Conservation (phyloP, 2,329 filamentous ascomycete species). For the Xylaria sp. region DNA sequence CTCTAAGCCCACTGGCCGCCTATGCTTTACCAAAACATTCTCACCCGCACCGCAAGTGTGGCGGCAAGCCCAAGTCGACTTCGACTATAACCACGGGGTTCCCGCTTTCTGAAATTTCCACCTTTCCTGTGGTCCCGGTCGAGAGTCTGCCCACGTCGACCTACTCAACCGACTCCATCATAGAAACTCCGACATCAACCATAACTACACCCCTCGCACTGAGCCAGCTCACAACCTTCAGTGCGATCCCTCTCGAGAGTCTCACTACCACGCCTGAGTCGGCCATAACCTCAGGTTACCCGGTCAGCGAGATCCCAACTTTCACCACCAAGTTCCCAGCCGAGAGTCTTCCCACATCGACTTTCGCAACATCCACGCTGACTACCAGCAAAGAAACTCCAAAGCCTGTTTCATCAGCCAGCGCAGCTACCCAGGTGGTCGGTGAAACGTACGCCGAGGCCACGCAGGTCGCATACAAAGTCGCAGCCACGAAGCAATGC, state of each 20-base stretch:
- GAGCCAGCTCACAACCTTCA: slow-evolving; percentile 5
- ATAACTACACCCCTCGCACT: neutral
- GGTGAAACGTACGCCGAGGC: slow-evolving; percentile 20
- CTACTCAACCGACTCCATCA: slow-evolving; percentile 14
- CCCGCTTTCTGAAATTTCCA: slow-evolving; percentile 23
- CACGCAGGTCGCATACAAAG: slow-evolving; percentile 28
- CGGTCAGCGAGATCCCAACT: slow-evolving; percentile 16
- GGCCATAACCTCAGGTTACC: slow-evolving; percentile 25
- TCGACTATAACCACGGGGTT: slow-evolving; percentile 21
- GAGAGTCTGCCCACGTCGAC: slow-evolving; percentile 23
- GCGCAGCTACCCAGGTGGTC: slow-evolving; percentile 10
- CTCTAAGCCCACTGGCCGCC: slow-evolving; percentile 25
- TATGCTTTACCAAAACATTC: slow-evolving; percentile 25
- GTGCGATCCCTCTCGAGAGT: slow-evolving; percentile 6
- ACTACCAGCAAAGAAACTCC: slow-evolving; percentile 7
- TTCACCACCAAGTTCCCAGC: slow-evolving; percentile 14
- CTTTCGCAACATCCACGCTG: slow-evolving; percentile 26
- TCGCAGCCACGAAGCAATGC: slow-evolving; percentile 31
- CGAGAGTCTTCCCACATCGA: slow-evolving; percentile 16
- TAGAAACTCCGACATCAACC: slow-evolving; percentile 1
- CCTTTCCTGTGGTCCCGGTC: slow-evolving; percentile 22
- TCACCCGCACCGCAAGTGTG: slow-evolving; percentile 16
- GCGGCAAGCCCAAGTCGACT: slow-evolving; percentile 23
- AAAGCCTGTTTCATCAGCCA: neutral
- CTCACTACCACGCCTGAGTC: neutral